phyloP scores from a whole-genome alignment of 768 basidiomycete species.

The Mycena alexandri region DNA sequence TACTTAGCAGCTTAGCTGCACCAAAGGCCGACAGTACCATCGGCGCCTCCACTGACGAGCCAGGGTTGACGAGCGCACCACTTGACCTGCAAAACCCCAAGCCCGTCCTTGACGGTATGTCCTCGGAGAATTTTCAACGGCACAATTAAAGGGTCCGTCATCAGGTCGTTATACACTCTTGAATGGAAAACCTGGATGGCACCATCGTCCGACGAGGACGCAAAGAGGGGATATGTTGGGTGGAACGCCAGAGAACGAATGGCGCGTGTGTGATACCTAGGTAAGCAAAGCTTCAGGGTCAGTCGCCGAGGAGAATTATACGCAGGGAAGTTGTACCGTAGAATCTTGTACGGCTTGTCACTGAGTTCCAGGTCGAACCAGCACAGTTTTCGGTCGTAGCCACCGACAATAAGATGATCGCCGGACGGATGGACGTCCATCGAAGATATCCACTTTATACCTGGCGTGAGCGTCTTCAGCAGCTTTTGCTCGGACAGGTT shows the following conservation, averaged over 20 bases:
- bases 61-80: conserved; percentile 95
- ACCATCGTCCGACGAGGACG: conserved; percentile 96
- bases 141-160: conserved; percentile 98
- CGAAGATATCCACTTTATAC: conserved; percentile 96
- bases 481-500: conserved; percentile 95
- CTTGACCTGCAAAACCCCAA: conserved; percentile 91
- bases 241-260: conserved; percentile 95
- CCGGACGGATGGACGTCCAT: conserved; percentile 97
- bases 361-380: conserved; percentile 99
- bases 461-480: conserved; percentile 93
- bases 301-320: conserved; percentile 22
- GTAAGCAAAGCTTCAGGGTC: conserved; percentile 8
- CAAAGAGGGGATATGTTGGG: conserved; percentile 94
- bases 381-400: conserved; percentile 96
- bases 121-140: conserved; percentile 96
- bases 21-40: conserved; percentile 92
- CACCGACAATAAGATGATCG: conserved; percentile 97
- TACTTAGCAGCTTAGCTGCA: conserved; percentile 65
- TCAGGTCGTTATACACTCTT: conserved; percentile 93
- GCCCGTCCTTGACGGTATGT: conserved; percentile 85
- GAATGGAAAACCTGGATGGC: conserved; percentile 97
- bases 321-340: conserved; percentile 69
- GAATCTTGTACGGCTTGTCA: conserved; percentile 96
- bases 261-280: conserved; percentile 93
- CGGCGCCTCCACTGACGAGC: conserved; percentile 93